Percentiles rank a stretch among this genome's conserved stretches.
These are phyloP conservation scores for Claviceps sp. DNA, from an alignment of 2,329 filamentous ascomycete genomes.

Conservation along the genomic window DNA sequence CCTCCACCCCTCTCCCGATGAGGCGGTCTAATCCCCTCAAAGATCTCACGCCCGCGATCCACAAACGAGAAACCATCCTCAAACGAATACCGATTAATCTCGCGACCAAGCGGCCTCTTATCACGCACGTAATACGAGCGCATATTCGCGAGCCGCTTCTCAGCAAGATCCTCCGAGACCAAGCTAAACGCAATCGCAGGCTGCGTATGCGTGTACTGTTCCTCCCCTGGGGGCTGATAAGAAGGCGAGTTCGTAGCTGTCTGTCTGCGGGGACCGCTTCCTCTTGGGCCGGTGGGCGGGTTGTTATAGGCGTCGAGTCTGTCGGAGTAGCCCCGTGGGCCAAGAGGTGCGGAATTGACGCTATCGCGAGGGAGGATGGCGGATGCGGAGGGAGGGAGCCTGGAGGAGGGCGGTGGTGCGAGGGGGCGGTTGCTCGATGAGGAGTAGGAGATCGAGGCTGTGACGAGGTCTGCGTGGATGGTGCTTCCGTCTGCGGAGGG, in stretches of 20 bases:
- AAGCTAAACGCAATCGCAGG: slow-evolving; percentile 37
- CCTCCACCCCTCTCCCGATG: slow-evolving; percentile 31
- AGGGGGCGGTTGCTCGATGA: slow-evolving; percentile 7
- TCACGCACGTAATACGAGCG: slow-evolving; percentile 32
- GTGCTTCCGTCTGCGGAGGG: slow-evolving; percentile 36
- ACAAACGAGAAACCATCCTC: slow-evolving; percentile 53
- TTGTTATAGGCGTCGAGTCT: neutral
- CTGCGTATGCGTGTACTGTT: slow-evolving; percentile 22
- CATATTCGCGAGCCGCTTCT: slow-evolving; percentile 48
- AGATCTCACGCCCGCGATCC: slow-evolving; percentile 59
- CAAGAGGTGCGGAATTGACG: slow-evolving; percentile 23
- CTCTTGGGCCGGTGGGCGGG: slow-evolving; percentile 3
- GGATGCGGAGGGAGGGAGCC: neutral
- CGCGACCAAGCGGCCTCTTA: slow-evolving; percentile 28
- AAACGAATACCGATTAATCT: slow-evolving; percentile 59
- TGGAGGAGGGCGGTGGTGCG: neutral
- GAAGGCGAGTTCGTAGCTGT: slow-evolving; percentile 6
- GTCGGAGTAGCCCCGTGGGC: slow-evolving; percentile 19
- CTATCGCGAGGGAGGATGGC: slow-evolving; percentile 10
- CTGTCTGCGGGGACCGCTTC: neutral
- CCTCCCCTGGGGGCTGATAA: neutral
- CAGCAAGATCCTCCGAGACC: slow-evolving; percentile 49
- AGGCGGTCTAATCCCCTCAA: slow-evolving; percentile 48
- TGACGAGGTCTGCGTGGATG: slow-evolving; percentile 28
- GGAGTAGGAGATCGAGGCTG: slow-evolving; percentile 3